Evolutionary conservation across 176 grass and related monocot species (phyloP).

Genomic region (Oryza meridionalis): DNA sequence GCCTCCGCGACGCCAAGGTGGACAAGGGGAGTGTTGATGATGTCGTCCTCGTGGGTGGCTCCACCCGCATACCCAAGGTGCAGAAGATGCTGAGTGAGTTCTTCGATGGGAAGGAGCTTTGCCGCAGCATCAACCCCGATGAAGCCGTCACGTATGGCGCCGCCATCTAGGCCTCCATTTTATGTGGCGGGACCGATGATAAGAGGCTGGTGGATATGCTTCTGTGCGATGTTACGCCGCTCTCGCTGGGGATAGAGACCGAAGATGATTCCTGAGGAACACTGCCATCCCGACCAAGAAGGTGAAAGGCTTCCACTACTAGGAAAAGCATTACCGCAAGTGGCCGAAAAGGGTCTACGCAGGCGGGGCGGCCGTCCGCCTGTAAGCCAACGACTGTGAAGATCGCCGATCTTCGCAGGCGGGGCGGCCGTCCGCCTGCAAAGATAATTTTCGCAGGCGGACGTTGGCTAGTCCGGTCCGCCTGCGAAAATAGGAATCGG

Average conservation of each 20-base stretch:
- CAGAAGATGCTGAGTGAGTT: conserved; percentile 54
- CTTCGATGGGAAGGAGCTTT: conserved; percentile 54
- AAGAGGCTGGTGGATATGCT: conserved; percentile 42
- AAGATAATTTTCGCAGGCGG: too few species aligned
- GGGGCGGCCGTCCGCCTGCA: too few species aligned
- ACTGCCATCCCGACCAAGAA: conserved; percentile 57
- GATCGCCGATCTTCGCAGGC: too few species aligned
- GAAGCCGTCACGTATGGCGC: conserved; percentile 63
- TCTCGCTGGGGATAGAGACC: conserved; percentile 56
- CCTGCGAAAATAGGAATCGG: too few species aligned
- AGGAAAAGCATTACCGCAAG: too few species aligned
- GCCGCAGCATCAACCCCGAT: conserved; percentile 62
- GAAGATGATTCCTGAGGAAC: conserved; percentile 46
- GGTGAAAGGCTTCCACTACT: conserved; percentile 26
- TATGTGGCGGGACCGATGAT: conserved; percentile 30
- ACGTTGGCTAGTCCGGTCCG: too few species aligned
- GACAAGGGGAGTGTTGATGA: conserved; percentile 78
- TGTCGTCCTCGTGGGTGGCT: conserved; percentile 77
- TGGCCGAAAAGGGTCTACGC: too few species aligned
- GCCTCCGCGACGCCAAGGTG: conserved; percentile 90
- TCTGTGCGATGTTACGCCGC: conserved; percentile 60
- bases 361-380: too few species aligned
- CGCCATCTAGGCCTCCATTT: conserved; percentile 46
- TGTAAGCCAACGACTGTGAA: too few species aligned
- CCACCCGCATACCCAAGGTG: conserved; percentile 52